Base-by-base conservation (phyloP, 2,329 filamentous ascomycete genomes). In the Cercospora canescens region DNA sequence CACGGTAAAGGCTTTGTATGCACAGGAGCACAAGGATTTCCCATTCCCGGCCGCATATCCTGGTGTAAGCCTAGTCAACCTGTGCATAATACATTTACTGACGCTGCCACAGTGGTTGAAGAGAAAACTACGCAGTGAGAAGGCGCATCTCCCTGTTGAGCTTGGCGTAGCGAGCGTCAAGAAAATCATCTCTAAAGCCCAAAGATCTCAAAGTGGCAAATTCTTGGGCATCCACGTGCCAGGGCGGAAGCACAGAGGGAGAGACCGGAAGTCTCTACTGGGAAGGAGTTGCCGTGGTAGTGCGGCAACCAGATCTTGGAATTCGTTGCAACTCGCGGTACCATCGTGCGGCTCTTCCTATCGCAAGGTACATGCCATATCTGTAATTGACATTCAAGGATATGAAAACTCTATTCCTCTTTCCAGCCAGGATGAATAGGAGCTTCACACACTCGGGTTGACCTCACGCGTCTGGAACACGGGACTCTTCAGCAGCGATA, bases 1-100 rank as follows among this genome's bases (percentile, higher is more conserved):
- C 65, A 80, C 81, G 74, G 70, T 85, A 37, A 85, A 81, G 1
- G 76, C 80, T 0, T 81, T 82, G 66, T 83, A 80, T 55, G 77
- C 81, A 0, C 78, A 78, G 50, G 76, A 67, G 2, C 66, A 77
- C 6, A 75, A 81, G 28, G 81, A 81, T 1, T 84, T 84, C 66
- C 81, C 76, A 0, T 74, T 84, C 58, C 62, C 83, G 9, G 74
- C 77, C 0, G 48, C 84, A 4, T 79, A 73, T 24, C 84, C 83
- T 6, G 83, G 83, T 1, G 82, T 84, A 77, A 60, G 80, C 73
- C 14, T 32, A 21, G 3, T 12, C 34, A 16, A 12, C 7, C 55
- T 14, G 14, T 26, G 8, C 34, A 6, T 48, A 14, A 26, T 2
- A 34, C 11, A 16, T 30, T 12, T 6, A 9, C 57, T 65, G 39